These are phyloP conservation scores for Thalassiosira mediterranea DNA, from an alignment of 352 stramenopile genomes.

Conservation along the genomic window DNA sequence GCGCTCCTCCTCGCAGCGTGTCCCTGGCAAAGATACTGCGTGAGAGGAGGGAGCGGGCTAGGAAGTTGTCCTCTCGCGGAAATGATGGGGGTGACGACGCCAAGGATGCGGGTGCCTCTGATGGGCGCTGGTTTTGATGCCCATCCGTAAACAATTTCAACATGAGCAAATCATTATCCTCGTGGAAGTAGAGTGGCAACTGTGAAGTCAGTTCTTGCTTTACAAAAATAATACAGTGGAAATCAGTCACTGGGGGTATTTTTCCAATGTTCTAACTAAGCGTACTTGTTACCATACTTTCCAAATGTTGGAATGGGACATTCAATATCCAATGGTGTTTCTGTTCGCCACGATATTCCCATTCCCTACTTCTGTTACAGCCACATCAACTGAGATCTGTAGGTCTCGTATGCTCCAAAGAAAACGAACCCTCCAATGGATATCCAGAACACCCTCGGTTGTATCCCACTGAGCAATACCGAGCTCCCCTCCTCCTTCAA, in stretches of 20 bases:
- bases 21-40: constrained; percentile 28
- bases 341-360: no score
- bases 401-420: constrained; percentile 96
- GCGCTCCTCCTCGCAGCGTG: constrained; percentile 1
- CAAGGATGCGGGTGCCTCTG: not conserved
- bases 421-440: constrained; percentile 99
- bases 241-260: no score
- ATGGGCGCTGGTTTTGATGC: constrained; percentile 19
- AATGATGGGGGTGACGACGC: not conserved
- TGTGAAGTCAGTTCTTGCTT: not conserved
- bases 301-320: no score
- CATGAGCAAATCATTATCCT: no score
- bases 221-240: no score
- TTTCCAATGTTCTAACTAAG: no score
- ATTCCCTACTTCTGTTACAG: no score
- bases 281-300: no score
- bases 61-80: constrained; percentile 24
- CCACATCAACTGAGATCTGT: constrained; percentile 46
- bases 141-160: no score
- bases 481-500: constrained; percentile 89
- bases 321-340: no score
- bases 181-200: no score
- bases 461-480: constrained; percentile 93
- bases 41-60: constrained; percentile 4
- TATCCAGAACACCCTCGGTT: constrained; percentile 98